Evolutionary conservation across 345 rosid species (phyloP), one percentile per base, ranked within the genome.

Genomic region (Eucalyptus erythrocorys): DNA sequence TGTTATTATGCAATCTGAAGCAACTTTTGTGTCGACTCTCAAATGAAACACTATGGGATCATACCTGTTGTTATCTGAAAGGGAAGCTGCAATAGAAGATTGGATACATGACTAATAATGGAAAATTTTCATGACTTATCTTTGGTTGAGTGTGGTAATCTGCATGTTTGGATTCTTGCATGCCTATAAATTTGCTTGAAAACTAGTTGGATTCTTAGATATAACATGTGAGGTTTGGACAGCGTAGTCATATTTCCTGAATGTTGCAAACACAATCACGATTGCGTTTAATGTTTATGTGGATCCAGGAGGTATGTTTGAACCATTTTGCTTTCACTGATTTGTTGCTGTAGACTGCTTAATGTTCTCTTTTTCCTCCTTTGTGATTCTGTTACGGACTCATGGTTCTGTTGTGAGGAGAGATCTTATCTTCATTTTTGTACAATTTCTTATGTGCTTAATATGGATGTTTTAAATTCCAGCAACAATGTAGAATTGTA

Each of bases 401-500:
- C 47, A 76, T 37, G 82, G 42, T 37, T 76, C 47, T 76, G 82
- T 76, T 76, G 47, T 76, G 47, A 68, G 79, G 80, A 68, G 80
- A 17, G 82, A 19, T 76, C 45, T 76, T 21, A 37, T 76, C 82
- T 37, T 19, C 22, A 37, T 76, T 76, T 37, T 37, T 37, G 27
- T 76, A 76, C 24, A 12, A 37, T 76, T 76, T 76, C 45, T 19
- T 37, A 19, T 76, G 82, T 76, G 24, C 82, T 76, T 76, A 82
- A 79, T 59, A 86, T 89, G 42, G 10, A 43, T 34, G 45, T 43
- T 87, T 87, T 89, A 55, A 71, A 34, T 90, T 88, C 91, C 96
- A 97, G 99, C 88, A 94, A 91, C 87, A 96, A 96, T 90, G 94
- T 94, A 80, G 98, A 95, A 64, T 91, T 96, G 57, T 97, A 96